Base-by-base conservation (phyloP, 192 early-diverging fungal genomes). In the Phycomyces nitens region DNA sequence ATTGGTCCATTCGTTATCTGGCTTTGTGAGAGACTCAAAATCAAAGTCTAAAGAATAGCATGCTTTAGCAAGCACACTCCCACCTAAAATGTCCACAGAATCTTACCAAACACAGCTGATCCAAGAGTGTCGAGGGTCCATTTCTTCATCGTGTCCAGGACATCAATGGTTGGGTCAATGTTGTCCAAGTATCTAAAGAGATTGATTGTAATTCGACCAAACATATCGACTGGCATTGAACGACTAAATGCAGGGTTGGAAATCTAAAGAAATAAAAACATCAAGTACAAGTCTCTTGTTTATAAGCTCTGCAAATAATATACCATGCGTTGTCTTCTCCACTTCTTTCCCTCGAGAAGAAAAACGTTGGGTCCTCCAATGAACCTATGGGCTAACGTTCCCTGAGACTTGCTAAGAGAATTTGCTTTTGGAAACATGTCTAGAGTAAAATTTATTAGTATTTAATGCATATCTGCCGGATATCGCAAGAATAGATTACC, bases 201-300 rank as follows among this genome's bases (percentile, higher is more conserved):
- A 12, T 60, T 27, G n/a, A 56, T 15, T 11, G 50, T 58, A 23
- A 69, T 39, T 18, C 40, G 41, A 16, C 62, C 67, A 49, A 74
- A 74, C 24, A 69, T 21, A 5, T 69, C 65, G 18, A 66, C 66
- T 15, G 67, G 61, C 72, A 67, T 62, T 21, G 60, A 59, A 7
- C 66, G 55, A 38, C 65, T 60, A 43, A 74, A 74, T 11, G 67
- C 72, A 22, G 72, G 72, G 15, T 74, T 74, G 27, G 63, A 39
- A 15, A 73, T 42, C 44, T 62, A 58, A 7, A 18, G 18, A 8
- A 22, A 23, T 47, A n/a, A 18, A 29, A 14, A 43, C 20, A 42
- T 26, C 39, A 12, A 61, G 26, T 61, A 22, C 18, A 1, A 27
- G 11, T 40, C 5, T 6, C 7, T 49, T 43, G 9, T 27, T 20